Evolutionary conservation across 139 green algal species (phyloP), one percentile per base, ranked within the genome.

Genomic region (Chlamydomonas eustigma): DNA sequence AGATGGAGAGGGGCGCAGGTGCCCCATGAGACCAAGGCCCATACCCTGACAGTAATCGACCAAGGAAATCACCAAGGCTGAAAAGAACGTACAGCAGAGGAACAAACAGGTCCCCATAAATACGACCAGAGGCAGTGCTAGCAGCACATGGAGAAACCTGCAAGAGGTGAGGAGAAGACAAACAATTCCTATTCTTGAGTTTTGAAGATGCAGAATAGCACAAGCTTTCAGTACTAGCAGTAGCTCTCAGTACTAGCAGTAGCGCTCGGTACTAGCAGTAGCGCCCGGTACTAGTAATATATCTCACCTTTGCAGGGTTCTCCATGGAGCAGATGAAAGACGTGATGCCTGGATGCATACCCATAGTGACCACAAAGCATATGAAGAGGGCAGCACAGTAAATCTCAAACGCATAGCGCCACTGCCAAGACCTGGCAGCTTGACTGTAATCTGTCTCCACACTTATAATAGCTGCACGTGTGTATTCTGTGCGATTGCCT

Each of bases 371-470:
- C 36, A 64, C 71, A 31, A 86, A 73, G 69, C 73, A 81, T 4
- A 79, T 35, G 69, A 86, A 81, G 34, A 86, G 77, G 12, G 81
- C 34, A 1, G 69, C 4, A 63, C 81, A 86, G 81, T 86, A 86
- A 64, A 86, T 86, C 44, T 37, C 30, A 71, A 86, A 86, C 4
- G 81, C 81, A 34, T 86, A n/a, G 37, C 68, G 69, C 31, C 71
- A 36, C 73, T 82, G 69, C 69, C 69, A 76, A 28, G 69, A 65
- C 6, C 69, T 33, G 18, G 6, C 51, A 33, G 36, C 31, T 64
- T 72, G 64, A 1, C 33, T 58, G 74, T 81, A 83, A 70, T 86
- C 81, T 4, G 37, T 74, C 77, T 86, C 81, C 28, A 86, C 81
- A 37, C 74, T 75, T 39, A 86, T 76, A 64, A 86, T 86, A 63